A percentile compares a stretch with the other conserved stretches of the same genome.
phyloP scores from a whole-genome alignment of 2,329 filamentous ascomycete genomes.

The Alternaria longipes region DNA sequence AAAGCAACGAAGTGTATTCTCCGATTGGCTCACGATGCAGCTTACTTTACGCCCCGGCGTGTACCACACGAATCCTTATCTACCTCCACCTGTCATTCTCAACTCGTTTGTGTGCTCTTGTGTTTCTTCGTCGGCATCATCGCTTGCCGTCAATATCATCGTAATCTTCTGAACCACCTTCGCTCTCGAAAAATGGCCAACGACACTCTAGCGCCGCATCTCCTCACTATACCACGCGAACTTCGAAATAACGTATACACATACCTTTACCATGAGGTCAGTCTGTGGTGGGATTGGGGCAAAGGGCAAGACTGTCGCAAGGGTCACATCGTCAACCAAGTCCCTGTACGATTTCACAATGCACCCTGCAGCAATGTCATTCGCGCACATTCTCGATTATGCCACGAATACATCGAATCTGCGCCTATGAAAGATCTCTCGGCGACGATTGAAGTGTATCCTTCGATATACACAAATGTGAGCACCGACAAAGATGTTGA shows the following conservation, averaged over 20 bases:
- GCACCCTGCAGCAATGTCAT: conserved; percentile 68
- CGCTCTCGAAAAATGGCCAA: neutral
- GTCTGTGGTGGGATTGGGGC: neutral
- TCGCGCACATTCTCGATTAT: conserved; percentile 74
- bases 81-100: neutral
- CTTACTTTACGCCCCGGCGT: neutral
- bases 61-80: neutral
- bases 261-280: neutral
- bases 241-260: neutral
- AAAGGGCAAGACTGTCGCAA: neutral
- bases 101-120: neutral
- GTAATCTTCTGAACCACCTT: neutral
- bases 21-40: neutral
- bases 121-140: neutral
- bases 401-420: conserved; percentile 75
- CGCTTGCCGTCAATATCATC: neutral
- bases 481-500: neutral
- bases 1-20: neutral
- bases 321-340: conserved; percentile 36
- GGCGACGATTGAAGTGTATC: neutral
- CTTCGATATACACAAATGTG: neutral
- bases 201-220: neutral
- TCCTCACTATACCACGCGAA: conserved; percentile 1
- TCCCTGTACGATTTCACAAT: conserved; percentile 81
- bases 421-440: neutral